These are phyloP conservation scores for Leucocoprinus birnbaumii DNA, from an alignment of 768 basidiomycete species.

Conservation along the genomic window DNA sequence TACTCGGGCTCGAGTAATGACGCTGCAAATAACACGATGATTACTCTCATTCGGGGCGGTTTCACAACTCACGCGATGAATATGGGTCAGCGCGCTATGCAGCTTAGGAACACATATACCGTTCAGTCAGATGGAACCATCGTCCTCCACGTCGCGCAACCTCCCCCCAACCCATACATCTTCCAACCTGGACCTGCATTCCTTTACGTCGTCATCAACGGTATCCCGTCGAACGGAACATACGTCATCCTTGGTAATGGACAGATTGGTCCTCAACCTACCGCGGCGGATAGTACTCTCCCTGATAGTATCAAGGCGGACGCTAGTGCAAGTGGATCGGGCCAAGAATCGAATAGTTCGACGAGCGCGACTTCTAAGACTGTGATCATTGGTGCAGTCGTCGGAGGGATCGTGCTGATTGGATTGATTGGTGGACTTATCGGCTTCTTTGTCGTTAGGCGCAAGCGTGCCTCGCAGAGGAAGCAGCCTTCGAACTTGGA, in stretches of 20 bases:
- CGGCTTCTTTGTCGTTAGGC: slow-evolving; percentile 13
- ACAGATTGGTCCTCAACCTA: slow-evolving; percentile 67
- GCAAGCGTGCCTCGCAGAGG: slow-evolving; percentile 10
- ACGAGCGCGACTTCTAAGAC: not conserved
- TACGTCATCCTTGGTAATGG: slow-evolving; percentile 81
- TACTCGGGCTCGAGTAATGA: slow-evolving; percentile 68
- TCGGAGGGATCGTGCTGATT: slow-evolving; percentile 14
- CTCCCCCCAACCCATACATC: slow-evolving; percentile 81
- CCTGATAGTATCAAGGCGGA: slow-evolving; percentile 47
- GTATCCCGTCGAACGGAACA: slow-evolving; percentile 79
- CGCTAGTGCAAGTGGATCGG: slow-evolving; percentile 33
- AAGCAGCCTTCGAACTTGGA: not conserved
- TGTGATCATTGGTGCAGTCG: slow-evolving; percentile 11
- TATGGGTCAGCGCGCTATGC: slow-evolving; percentile 79
- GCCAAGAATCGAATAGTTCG: not conserved
- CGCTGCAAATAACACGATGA: slow-evolving; percentile 70
- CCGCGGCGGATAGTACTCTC: slow-evolving; percentile 37
- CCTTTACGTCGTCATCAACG: slow-evolving; percentile 78
- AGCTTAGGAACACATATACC: slow-evolving; percentile 84
- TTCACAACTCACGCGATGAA: slow-evolving; percentile 87
- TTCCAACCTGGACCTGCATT: slow-evolving; percentile 88
- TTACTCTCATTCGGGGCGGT: slow-evolving; percentile 80
- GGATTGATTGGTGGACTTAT: slow-evolving; percentile 12
- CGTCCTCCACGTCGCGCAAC: slow-evolving; percentile 76
- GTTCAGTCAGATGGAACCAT: slow-evolving; percentile 83